Conservation (phyloP, 2,329 filamentous ascomycete species). For the Westerdykella aurantiaca region DNA sequence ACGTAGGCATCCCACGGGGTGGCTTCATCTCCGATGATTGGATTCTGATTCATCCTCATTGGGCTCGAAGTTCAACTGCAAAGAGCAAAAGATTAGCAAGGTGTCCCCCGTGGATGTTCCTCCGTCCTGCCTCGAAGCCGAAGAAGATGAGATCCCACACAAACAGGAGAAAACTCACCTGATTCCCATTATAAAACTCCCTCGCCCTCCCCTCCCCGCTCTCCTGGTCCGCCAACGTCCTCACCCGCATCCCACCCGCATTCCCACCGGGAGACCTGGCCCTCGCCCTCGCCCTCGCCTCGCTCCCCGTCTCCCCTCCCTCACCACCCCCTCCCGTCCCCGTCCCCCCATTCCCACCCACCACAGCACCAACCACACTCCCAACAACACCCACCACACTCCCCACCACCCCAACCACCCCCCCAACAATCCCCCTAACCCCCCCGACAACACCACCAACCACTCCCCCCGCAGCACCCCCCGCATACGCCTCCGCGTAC, state of each 20-base stretch:
- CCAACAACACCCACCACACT: constrained; percentile 31
- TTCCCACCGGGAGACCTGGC: constrained; percentile 4
- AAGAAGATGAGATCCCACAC: too few relatives aligned
- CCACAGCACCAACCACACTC: constrained; percentile 26
- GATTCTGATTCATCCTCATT: constrained; percentile 43
- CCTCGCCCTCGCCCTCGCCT: background rate
- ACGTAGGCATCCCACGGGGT: too few relatives aligned
- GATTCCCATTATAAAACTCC: constrained; percentile 88
- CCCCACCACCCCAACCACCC: constrained; percentile 31
- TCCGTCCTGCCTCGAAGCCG: too few relatives aligned
- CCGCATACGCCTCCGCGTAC: constrained; percentile 55
- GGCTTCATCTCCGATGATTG: constrained; percentile 1
- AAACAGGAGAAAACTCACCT: constrained; percentile 49
- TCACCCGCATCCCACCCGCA: constrained; percentile 35
- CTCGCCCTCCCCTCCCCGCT: constrained; percentile 53
- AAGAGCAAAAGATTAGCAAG: constrained; percentile 4
- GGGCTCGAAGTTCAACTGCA: constrained; percentile 63
- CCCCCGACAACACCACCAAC: constrained; percentile 17
- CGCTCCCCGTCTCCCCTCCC: constrained; percentile 1
- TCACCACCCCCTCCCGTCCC: constrained; percentile 7
- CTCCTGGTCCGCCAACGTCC: constrained; percentile 44
- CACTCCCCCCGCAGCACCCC: constrained; percentile 27
- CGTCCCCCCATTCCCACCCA: constrained; percentile 9
- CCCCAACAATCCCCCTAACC: constrained; percentile 27
- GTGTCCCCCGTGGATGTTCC: too few relatives aligned